Base-by-base conservation (phyloP, 2,329 filamentous ascomycete species). In the Beauveria asiatica region DNA sequence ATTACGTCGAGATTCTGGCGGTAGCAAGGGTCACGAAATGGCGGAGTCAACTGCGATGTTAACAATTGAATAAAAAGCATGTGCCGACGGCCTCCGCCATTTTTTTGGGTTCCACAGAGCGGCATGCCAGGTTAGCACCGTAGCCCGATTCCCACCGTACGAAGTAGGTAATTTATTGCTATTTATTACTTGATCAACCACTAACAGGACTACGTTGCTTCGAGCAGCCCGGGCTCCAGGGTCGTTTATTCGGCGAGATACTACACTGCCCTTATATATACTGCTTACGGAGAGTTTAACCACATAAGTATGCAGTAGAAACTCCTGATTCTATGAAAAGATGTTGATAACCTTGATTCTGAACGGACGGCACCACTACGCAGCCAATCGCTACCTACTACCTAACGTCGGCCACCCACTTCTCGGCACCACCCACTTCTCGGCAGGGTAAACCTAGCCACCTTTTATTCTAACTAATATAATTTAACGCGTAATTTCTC, bases 31-130 rank as follows among this genome's bases (percentile, higher is more conserved):
- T 27, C 45, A 48, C 19, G 19, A 57, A 19, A 17, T 2, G 21
- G 21, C 17, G 45, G 55, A 50, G 37, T 9, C 16, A 42, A 17
- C 4, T 39, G 45, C 21, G 25, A 42, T 50, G 45, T 33, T 16
- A 3, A 21, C 11, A 33, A 13, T 3, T 2, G 46, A 57, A 5
- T 23, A 21, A 27, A 21, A 60, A 45, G 41, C 41, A 48, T 53
- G 57, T 53, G 57, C 39, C 23, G 27, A 27, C 9, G 41, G 33
- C 33, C 33, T 60, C 42, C 57, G 57, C 49, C 50, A 54, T 42
- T 46, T 44, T 21, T 10, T 2, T 19, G 13, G 27, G 57, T 41
- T 46, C 57, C 57, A 54, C 57, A 23, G 50, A n/a, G 23, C 25
- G 39, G 57, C 48, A 59, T 52, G 57, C 48, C 25, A 23, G 48